Evolutionary conservation across 2,329 filamentous ascomycete species (phyloP).

Genomic region (Fusarium guadeloupense): DNA sequence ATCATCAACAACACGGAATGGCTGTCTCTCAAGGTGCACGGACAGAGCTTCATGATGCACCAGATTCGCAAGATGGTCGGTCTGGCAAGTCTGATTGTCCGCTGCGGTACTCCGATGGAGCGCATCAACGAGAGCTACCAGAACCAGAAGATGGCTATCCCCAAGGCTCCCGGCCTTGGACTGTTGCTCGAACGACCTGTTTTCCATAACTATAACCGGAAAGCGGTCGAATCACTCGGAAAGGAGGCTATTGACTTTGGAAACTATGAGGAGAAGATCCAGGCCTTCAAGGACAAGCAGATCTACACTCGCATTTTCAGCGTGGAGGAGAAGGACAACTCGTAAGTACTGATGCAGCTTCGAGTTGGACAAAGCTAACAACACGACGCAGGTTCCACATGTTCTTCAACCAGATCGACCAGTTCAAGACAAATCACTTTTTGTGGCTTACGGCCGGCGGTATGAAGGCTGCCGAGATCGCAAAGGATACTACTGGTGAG

Average conservation of each 20-base stretch:
- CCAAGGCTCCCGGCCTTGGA: constrained; percentile 91
- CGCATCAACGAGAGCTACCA: constrained; percentile 81
- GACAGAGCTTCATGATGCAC: constrained; percentile 99
- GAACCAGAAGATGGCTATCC: constrained; percentile 79
- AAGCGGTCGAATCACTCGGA: constrained; percentile 69
- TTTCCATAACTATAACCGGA: constrained; percentile 87
- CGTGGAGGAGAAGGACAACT: constrained; percentile 86
- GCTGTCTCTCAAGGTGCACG: constrained; percentile 95
- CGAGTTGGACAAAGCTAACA: constrained; percentile 21
- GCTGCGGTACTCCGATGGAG: constrained; percentile 79
- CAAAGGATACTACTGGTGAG: constrained; percentile 43
- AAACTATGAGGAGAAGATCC: constrained; percentile 79
- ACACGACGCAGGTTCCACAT: constrained; percentile 68
- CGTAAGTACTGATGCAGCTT: constrained; percentile 66
- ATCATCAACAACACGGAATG: constrained; percentile 93
- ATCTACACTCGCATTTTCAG: constrained; percentile 94
- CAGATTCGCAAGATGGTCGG: constrained; percentile 99
- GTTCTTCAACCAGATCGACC: constrained; percentile 83
- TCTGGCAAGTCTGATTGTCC: constrained; percentile 84
- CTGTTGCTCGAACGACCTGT: constrained; percentile 89
- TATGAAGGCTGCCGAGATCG: constrained; percentile 65
- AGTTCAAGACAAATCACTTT: constrained; percentile 76
- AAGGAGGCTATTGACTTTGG: constrained; percentile 80
- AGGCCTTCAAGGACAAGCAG: constrained; percentile 88
- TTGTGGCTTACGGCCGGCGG: constrained; percentile 78